Evolutionary conservation across 1,284 basidiomycete genomes (phyloP).

Genomic region (Kalmanozyma brasiliensis): DNA sequence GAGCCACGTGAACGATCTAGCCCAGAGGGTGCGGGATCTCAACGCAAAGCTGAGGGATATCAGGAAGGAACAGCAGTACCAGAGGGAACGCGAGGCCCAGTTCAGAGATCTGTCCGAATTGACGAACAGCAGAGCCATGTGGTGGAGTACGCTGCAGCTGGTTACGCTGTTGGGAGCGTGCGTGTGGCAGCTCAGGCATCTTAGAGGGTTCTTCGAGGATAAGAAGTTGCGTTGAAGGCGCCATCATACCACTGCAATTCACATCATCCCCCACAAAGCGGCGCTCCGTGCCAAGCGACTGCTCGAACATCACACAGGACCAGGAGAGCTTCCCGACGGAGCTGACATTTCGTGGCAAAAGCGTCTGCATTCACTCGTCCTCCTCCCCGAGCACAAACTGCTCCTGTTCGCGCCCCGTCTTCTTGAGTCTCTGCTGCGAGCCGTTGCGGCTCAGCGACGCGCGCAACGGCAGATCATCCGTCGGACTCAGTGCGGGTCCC

Average conservation of each 20-base stretch:
- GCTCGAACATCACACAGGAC: no score
- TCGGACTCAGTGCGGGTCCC: background rate
- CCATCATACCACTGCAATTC: no score
- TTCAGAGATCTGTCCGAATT: constrained; percentile 88
- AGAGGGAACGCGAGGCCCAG: constrained; percentile 88
- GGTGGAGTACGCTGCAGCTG: constrained; percentile 91
- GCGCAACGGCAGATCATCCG: constrained; percentile 1
- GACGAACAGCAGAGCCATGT: constrained; percentile 88
- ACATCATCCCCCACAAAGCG: no score
- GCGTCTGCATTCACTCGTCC: constrained; percentile 6
- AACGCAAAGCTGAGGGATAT: constrained; percentile 93
- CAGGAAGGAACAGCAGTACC: constrained; percentile 94
- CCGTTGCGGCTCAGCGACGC: constrained; percentile 3
- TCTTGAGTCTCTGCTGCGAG: constrained; percentile 6
- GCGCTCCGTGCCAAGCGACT: no score
- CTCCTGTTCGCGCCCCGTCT: constrained; percentile 13
- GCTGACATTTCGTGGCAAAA: no score
- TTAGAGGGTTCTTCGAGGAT: constrained; percentile 70
- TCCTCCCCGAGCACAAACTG: constrained; percentile 54
- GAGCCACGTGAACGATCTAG: constrained; percentile 84
- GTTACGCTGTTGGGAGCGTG: constrained; percentile 84
- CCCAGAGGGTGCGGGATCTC: constrained; percentile 85
- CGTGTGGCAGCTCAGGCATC: constrained; percentile 89
- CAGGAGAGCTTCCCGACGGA: no score
- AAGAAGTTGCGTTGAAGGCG: constrained; percentile 62